These are phyloP conservation scores for Daldinia eschscholtzii DNA, from an alignment of 2,329 filamentous ascomycete genomes.

Conservation along the genomic window DNA sequence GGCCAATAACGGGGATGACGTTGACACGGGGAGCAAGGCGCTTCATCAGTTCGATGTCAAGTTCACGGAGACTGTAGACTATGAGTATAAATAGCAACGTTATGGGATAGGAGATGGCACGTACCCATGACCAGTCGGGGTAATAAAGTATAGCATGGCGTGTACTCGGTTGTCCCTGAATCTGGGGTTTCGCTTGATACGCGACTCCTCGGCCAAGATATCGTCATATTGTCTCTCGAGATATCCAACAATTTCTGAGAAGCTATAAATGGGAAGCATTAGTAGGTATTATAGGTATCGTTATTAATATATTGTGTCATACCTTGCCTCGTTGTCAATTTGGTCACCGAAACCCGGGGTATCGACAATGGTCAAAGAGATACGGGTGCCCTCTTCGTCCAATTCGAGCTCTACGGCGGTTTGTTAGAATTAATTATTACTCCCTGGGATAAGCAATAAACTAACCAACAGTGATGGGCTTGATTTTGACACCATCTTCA, in stretches of 20 bases:
- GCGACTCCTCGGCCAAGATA: conserved; percentile 98
- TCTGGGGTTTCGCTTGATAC: conserved; percentile 99
- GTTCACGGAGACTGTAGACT: conserved; percentile 83
- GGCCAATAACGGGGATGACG: conserved; percentile 98
- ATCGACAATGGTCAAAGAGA: conserved; percentile 98
- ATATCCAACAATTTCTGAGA: conserved; percentile 97
- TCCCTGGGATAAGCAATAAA: conserved; percentile 41
- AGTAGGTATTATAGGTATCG: conserved; percentile 19
- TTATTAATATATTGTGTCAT: conserved; percentile 50
- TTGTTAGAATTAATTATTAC: conserved; percentile 43
- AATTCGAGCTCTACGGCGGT: conserved; percentile 81
- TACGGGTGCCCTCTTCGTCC: conserved; percentile 97
- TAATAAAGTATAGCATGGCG: conserved; percentile 99
- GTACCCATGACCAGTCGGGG: conserved; percentile 94
- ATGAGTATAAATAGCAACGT: conserved; percentile 35
- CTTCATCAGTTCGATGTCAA: conserved; percentile 99
- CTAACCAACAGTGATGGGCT: conserved; percentile 96
- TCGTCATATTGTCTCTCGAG: conserved; percentile 99
- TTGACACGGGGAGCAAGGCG: conserved; percentile 97
- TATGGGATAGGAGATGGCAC: conserved; percentile 49
- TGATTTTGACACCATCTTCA: conserved; percentile 98
- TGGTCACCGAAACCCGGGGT: conserved; percentile 98
- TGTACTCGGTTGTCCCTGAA: conserved; percentile 99
- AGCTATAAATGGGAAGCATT: conserved; percentile 65
- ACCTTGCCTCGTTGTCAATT: conserved; percentile 99